Evolutionary conservation across 2,329 filamentous ascomycete species (phyloP).

Genomic region (Mycocentrospora acerina): DNA sequence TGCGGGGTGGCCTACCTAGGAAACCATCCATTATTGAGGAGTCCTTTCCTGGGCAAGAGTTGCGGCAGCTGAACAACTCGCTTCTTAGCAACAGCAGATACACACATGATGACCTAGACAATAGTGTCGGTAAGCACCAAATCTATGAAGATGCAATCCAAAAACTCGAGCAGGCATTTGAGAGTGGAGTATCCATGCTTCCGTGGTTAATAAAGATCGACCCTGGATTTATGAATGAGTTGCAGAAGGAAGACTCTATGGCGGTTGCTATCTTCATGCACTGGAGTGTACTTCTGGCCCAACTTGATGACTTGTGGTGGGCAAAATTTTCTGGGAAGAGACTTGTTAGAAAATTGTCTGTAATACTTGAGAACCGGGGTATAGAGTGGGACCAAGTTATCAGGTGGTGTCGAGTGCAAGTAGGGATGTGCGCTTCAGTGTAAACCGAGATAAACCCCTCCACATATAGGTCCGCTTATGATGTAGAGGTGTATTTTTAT

Average conservation of each 20-base stretch:
- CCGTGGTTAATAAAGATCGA: not conserved
- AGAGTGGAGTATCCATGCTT: not conserved
- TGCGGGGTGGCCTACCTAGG: not conserved
- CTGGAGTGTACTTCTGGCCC: conserved; percentile 7
- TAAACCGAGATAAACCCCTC: too few species aligned
- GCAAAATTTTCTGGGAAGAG: conserved; percentile 3
- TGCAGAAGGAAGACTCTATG: conserved; percentile 1
- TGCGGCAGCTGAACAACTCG: conserved; percentile 1
- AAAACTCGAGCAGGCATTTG: not conserved
- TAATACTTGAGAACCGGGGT: not conserved
- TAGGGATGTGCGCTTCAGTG: too few species aligned
- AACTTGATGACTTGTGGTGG: conserved; percentile 7
- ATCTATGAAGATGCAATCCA: not conserved
- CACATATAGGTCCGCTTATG: too few species aligned
- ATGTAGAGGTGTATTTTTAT: too few species aligned
- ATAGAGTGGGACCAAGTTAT: too few species aligned
- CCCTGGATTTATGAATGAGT: not conserved
- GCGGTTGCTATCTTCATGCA: conserved; percentile 9
- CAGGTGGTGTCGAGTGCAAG: too few species aligned
- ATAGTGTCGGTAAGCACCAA: too few species aligned
- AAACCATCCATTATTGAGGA: not conserved
- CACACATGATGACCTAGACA: too few species aligned
- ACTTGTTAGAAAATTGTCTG: conserved; percentile 2
- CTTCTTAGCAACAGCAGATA: not conserved
- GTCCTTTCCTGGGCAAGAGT: not conserved